A percentile compares a stretch with the other conserved stretches of the same genome.
These are phyloP conservation scores for Picea sitchensis DNA, from an alignment of 75 land plant species.

Conservation along the genomic window DNA sequence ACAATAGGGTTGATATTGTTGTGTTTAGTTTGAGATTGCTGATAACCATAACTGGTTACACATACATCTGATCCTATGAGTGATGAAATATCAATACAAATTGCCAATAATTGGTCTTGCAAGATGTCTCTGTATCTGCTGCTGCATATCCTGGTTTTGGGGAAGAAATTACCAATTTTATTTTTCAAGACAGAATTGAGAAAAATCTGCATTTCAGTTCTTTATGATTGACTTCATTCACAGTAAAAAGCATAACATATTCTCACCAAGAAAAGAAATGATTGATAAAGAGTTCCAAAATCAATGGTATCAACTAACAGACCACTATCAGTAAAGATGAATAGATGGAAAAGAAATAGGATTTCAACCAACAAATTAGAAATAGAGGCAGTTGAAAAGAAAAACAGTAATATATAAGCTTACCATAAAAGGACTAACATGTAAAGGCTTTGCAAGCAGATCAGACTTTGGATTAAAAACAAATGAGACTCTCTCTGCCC, in stretches of 20 bases:
- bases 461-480: slow-evolving; percentile 70
- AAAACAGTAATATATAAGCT: slow-evolving; percentile 10
- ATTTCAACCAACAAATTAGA: slow-evolving; percentile 5
- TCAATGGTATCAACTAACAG: neutral
- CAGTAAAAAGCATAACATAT: neutral
- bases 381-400: neutral
- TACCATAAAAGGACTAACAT: slow-evolving; percentile 97
- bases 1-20: too few species aligned
- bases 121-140: too few species aligned
- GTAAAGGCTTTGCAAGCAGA: slow-evolving; percentile 74
- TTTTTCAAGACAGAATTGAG: too few species aligned
- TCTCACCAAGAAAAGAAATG: neutral
- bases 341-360: neutral
- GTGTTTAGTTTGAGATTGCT: too few species aligned
- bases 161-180: too few species aligned
- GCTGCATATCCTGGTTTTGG: too few species aligned
- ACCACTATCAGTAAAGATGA: neutral
- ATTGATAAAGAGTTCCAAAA: neutral
- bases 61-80: too few species aligned
- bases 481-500: slow-evolving; percentile 79
- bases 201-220: too few species aligned
- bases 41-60: too few species aligned
- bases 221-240: too few species aligned
- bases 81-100: too few species aligned
- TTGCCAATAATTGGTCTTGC: too few species aligned